Conservation (phyloP, 208 protist genomes). For the Leishmania major region DNA sequence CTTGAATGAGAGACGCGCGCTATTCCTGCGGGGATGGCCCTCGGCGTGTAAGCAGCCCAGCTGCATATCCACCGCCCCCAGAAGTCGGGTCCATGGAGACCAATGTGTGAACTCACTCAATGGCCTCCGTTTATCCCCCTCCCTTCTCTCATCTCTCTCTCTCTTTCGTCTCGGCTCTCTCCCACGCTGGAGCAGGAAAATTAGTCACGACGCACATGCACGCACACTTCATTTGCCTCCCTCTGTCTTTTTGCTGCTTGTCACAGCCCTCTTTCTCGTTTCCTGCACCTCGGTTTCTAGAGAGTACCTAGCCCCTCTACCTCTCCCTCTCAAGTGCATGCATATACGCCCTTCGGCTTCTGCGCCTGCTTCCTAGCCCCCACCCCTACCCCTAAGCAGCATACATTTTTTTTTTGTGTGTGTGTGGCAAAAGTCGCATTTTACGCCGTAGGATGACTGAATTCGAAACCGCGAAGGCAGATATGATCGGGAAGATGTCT, state of each 20-base stretch:
- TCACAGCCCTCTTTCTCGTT: slow-evolving; percentile 10
- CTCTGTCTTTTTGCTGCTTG: slow-evolving; percentile 25
- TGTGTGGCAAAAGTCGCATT: not conserved
- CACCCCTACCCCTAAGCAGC: not conserved
- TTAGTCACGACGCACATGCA: not conserved
- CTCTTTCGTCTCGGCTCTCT: slow-evolving; percentile 10
- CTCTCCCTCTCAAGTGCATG: not conserved
- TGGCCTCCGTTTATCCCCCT: not conserved
- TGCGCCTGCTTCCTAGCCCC: not conserved
- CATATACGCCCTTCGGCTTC: not conserved
- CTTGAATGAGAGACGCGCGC: not conserved
- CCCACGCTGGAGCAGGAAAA: not conserved
- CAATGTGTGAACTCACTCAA: not conserved
- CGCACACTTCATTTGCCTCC: slow-evolving; percentile 3
- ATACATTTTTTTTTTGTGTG: too few relatives aligned
- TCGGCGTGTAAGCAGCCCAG: not conserved
- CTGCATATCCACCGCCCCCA: not conserved
- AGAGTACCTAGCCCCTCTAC: not conserved
- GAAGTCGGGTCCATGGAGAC: not conserved
- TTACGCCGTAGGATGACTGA: not conserved
- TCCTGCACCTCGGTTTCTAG: not conserved
- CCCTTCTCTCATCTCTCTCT: not conserved
- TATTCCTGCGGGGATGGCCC: not conserved
- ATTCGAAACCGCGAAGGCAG: slow-evolving; percentile 13
- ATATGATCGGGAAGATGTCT: slow-evolving; percentile 33